Base-by-base conservation (phyloP, 148 eudicot genomes). In the Rhododendron ferrugineum region DNA sequence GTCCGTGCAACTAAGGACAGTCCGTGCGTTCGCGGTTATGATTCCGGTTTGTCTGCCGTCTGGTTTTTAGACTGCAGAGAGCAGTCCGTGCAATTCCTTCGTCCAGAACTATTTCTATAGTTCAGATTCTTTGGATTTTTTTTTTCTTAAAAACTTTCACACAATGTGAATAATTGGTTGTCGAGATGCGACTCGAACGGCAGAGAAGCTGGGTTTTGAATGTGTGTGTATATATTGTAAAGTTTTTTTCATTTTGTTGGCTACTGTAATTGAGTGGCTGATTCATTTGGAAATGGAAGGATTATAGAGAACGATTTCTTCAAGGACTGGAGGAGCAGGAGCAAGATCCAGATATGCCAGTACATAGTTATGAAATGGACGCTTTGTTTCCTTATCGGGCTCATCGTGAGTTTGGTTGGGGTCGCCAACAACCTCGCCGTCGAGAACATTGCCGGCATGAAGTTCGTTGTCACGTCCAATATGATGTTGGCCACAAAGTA, bases 271-370 rank as follows among this genome's bases (percentile, higher is more conserved):
- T 40, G 37, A 73, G 83, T 23, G 11, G 75, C 20, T 86, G 44
- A 52, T 77, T 56, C 56, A 28, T 83, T n/a, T 42, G 78, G 26
- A 34, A 49, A 46, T 42, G 60, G 90, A 85, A 96, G 99, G 89
- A 93, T 96, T 22, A 90, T 91, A 9, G 99, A 96, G 89, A 96
- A 94, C 87, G 96, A 93, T 73, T 88, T 94, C 82, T 92, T 92
- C 93, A 95, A 93, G 92, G 99, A 96, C 66, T 96, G 99, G 99
- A 88, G 99, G 91, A 89, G 88, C 81, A 87, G 93, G 77, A 89
- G 86, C 73, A 88, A 86, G 89, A 23, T 68, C 14, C 93, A 96
- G 86, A 94, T 95, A 78, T 91, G 80, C 82, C 96, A 96, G 80
- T 94, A 95, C 88, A 85, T 91, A 37, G 89, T 88, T 75, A 92